A percentile compares a stretch with the other conserved stretches of the same genome.
Conservation (phyloP, 106 monocot species). For the Dioscorea dumetorum region DNA sequence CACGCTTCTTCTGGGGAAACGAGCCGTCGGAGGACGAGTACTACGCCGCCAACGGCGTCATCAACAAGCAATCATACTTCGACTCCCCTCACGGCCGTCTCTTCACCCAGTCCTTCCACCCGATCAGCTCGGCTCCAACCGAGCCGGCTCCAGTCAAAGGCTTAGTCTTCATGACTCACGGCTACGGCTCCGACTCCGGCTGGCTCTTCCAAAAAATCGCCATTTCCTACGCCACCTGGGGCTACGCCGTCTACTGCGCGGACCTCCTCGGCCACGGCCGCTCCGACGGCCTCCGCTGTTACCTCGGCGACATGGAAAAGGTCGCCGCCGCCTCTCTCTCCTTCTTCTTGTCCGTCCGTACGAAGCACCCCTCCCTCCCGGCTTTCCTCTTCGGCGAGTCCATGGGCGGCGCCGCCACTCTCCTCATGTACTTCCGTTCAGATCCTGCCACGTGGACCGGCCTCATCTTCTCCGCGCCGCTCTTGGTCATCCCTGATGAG, state of each 20-base stretch:
- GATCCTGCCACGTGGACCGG: slow-evolving; percentile 60
- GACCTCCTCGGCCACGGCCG: slow-evolving; percentile 96
- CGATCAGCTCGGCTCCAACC: slow-evolving; percentile 22
- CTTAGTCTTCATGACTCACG: slow-evolving; percentile 93
- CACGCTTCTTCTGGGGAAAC: slow-evolving; percentile 78
- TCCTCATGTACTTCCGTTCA: slow-evolving; percentile 71
- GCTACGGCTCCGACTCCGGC: slow-evolving; percentile 86
- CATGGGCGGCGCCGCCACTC: slow-evolving; percentile 70
- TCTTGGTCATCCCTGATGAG: slow-evolving; percentile 82
- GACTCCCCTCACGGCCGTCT: slow-evolving; percentile 49
- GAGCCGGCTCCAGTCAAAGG: slow-evolving; percentile 39
- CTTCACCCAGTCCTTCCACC: slow-evolving; percentile 90
- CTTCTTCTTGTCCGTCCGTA: slow-evolving; percentile 75
- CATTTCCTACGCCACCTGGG: slow-evolving; percentile 76
- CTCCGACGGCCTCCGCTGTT: slow-evolving; percentile 73
- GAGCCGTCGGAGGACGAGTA: slow-evolving; percentile 55
- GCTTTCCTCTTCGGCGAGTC: slow-evolving; percentile 97
- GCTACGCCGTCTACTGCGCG: slow-evolving; percentile 92
- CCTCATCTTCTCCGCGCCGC: slow-evolving; percentile 83
- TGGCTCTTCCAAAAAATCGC: slow-evolving; percentile 99
- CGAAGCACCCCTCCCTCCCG: slow-evolving; percentile 28
- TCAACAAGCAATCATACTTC: slow-evolving; percentile 72
- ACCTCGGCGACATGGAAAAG: slow-evolving; percentile 64
- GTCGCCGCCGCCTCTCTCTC: slow-evolving; percentile 71
- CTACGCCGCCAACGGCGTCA: slow-evolving; percentile 66